These are phyloP conservation scores for Pilaira anomala DNA, from an alignment of 192 early-diverging fungal genomes.

Conservation along the genomic window DNA sequence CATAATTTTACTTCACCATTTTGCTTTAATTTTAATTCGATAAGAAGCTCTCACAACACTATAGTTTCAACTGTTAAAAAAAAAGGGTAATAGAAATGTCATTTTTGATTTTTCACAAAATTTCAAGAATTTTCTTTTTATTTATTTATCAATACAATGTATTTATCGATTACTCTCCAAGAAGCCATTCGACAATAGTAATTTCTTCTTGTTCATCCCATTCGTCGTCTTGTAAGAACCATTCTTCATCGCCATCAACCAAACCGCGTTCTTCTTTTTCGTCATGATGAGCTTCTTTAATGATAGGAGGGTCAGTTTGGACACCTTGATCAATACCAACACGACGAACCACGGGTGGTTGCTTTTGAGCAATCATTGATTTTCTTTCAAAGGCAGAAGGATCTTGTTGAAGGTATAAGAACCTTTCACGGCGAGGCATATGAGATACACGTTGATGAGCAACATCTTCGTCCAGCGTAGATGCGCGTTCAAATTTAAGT, in stretches of 20 bases:
- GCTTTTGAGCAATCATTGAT: not conserved
- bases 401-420: constrained; percentile 20
- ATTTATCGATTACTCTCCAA: constrained; percentile 19
- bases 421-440: constrained; percentile 17
- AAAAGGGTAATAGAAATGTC: not conserved
- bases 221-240: constrained; percentile 41
- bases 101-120: not conserved
- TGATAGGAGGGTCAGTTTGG: constrained; percentile 17
- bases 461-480: constrained; percentile 21
- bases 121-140: not conserved
- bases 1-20: no score
- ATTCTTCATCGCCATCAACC: constrained; percentile 41
- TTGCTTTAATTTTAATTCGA: no score
- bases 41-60: no score
- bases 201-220: constrained; percentile 35
- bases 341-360: not conserved
- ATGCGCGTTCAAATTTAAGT: constrained; percentile 22
- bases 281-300: not conserved
- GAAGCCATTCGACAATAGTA: constrained; percentile 37
- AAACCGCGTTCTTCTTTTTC: constrained; percentile 24
- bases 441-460: constrained; percentile 16
- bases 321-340: constrained; percentile 16
- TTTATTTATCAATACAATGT: no score
- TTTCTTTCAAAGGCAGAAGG: constrained; percentile 19
- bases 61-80: no score